phyloP scores from a whole-genome alignment of 108 stramenopile genomes.

The Licmophora abbreviata region DNA sequence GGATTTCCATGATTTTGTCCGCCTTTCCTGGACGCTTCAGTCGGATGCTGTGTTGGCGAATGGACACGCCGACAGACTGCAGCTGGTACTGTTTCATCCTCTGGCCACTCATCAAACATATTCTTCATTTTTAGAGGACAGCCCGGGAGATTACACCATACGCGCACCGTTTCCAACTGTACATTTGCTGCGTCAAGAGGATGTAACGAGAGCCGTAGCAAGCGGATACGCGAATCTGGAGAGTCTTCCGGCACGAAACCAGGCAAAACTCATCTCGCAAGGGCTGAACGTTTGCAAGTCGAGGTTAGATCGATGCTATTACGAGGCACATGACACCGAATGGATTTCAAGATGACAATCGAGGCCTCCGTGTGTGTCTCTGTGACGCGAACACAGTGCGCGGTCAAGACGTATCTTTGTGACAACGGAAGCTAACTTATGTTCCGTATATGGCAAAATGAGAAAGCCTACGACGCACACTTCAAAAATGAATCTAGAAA shows the following conservation, averaged over 20 bases:
- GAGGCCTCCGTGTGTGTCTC: too few species aligned
- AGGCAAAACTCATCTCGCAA: conserved; percentile 16
- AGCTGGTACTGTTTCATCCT: conserved; percentile 35
- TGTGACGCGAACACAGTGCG: too few species aligned
- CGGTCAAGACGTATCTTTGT: too few species aligned
- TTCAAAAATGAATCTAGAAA: too few species aligned
- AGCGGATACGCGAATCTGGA: conserved; percentile 29
- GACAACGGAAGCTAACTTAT: too few species aligned
- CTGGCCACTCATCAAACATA: conserved; percentile 30
- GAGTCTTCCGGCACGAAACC: conserved; percentile 17
- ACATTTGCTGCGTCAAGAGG: conserved; percentile 26
- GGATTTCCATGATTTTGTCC: conserved; percentile 25
- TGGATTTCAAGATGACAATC: conserved; percentile 5
- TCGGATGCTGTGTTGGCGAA: conserved; percentile 13
- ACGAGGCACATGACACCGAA: background rate
- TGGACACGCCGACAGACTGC: conserved; percentile 6
- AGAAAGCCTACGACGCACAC: too few species aligned
- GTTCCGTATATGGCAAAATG: too few species aligned
- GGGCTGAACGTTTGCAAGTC: conserved; percentile 18
- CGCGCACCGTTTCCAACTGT: conserved; percentile 33
- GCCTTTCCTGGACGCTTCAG: conserved; percentile 27
- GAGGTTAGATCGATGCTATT: conserved; percentile 14
- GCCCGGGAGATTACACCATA: conserved; percentile 24
- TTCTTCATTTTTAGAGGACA: background rate
- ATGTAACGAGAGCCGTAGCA: conserved; percentile 27